A percentile compares a stretch with the other conserved stretches of the same genome.
These are phyloP conservation scores for Mycogone perniciosa DNA, from an alignment of 2,329 filamentous ascomycete genomes.

Conservation along the genomic window DNA sequence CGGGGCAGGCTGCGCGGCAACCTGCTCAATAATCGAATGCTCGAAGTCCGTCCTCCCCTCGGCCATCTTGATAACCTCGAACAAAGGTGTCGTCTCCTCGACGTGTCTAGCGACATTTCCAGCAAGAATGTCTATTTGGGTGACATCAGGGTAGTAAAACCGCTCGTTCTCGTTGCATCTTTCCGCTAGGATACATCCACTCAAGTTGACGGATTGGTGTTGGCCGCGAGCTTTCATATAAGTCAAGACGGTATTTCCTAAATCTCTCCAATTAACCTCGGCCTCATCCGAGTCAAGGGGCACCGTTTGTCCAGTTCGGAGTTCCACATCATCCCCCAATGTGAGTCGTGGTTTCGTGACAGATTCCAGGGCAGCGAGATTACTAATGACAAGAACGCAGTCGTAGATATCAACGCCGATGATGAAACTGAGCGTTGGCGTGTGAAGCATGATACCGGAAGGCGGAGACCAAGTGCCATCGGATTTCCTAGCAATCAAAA, in stretches of 20 bases:
- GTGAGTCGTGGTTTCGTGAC: conserved; percentile 76
- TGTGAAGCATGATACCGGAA: conserved; percentile 85
- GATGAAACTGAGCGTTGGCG: conserved; percentile 80
- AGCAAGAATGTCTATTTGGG: conserved; percentile 51
- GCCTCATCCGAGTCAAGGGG: conserved; percentile 45
- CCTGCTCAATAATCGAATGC: conserved; percentile 54
- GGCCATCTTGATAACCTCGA: conserved; percentile 80
- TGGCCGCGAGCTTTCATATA: conserved; percentile 55
- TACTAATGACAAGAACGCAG: conserved; percentile 89
- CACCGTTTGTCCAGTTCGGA: conserved; percentile 68
- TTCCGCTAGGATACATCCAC: conserved; percentile 52
- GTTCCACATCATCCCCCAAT: conserved; percentile 72
- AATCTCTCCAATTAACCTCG: conserved; percentile 45
- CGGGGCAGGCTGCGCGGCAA: conserved; percentile 63
- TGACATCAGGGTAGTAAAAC: conserved; percentile 46
- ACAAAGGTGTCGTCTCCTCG: conserved; percentile 53
- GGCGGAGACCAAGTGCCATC: conserved; percentile 90
- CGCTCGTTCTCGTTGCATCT: conserved; percentile 54
- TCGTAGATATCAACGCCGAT: conserved; percentile 94
- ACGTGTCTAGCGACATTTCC: conserved; percentile 49
- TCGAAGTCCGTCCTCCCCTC: conserved; percentile 78
- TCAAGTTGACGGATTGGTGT: conserved; percentile 47
- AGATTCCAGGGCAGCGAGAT: conserved; percentile 71
- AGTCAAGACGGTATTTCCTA: conserved; percentile 49
- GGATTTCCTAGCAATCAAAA: conserved; percentile 75